A percentile compares a stretch with the other conserved stretches of the same genome.
Conservation (phyloP, 2,329 filamentous ascomycete genomes). For the Arthrinium phaeospermum region DNA sequence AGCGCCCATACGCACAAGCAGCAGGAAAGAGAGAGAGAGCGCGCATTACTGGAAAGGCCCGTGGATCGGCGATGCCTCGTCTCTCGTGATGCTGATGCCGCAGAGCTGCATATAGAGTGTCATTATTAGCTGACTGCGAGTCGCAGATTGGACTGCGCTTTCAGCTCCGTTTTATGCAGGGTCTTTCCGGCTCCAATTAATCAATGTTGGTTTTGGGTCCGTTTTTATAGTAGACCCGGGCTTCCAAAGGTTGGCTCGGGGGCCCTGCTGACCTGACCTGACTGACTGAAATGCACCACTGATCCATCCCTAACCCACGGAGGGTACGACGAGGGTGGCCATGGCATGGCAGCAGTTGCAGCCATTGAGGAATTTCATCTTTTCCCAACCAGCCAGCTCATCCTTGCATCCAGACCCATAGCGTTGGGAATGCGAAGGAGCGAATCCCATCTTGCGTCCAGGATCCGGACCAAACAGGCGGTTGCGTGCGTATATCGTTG, state of each 20-base stretch:
- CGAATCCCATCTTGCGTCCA: conserved; percentile 3
- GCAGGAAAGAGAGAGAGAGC: neutral
- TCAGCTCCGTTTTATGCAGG: conserved; percentile 16
- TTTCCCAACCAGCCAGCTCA: conserved; percentile 16
- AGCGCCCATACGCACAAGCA: neutral
- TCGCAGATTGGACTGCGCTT: conserved; percentile 7
- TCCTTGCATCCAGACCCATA: conserved; percentile 15
- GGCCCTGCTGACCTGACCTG: conserved; percentile 1
- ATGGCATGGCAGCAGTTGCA: conserved; percentile 1
- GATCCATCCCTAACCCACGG: conserved; percentile 13
- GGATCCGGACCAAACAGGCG: conserved; percentile 14
- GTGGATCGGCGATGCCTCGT: conserved; percentile 2
- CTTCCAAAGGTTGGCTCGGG: neutral
- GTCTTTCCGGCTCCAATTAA: conserved; percentile 16
- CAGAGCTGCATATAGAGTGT: conserved; percentile 7
- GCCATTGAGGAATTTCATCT: conserved; percentile 2
- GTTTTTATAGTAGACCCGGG: conserved; percentile 11
- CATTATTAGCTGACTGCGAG: conserved; percentile 13
- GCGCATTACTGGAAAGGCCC: neutral
- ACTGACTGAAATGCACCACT: neutral
- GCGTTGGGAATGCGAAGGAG: conserved; percentile 6
- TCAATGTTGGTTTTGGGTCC: conserved; percentile 3
- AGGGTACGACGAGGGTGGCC: conserved; percentile 10
- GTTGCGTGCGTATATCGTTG: neutral
- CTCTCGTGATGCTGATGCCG: conserved; percentile 16